Percentiles rank a stretch among this genome's conserved stretches.
These are phyloP conservation scores for Trametes gibbosa DNA, from an alignment of 768 basidiomycete genomes.

Conservation along the genomic window DNA sequence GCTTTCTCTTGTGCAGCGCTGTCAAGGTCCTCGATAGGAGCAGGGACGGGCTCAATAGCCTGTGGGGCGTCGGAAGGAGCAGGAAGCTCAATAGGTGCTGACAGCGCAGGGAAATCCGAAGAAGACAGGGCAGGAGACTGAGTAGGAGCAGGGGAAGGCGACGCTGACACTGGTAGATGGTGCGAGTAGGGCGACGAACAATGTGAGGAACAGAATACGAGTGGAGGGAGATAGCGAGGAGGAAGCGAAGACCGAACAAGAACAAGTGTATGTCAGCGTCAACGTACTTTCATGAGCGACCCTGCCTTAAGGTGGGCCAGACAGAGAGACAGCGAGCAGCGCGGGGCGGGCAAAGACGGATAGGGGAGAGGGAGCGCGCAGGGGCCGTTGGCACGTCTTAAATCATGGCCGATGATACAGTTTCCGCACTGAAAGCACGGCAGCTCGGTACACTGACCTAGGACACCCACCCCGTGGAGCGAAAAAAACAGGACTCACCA, in stretches of 20 bases:
- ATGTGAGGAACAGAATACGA: conserved; percentile 6
- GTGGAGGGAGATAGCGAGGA: conserved; percentile 34
- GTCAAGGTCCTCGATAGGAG: conserved; percentile 8
- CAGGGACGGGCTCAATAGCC: conserved; percentile 31
- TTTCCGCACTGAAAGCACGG: conserved; percentile 91
- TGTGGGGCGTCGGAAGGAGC: conserved; percentile 24
- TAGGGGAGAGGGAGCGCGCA: conserved; percentile 16
- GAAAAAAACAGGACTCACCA: conserved; percentile 63
- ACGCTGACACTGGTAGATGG: conserved; percentile 29
- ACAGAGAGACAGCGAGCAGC: conserved; percentile 30
- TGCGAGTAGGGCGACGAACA: conserved; percentile 26
- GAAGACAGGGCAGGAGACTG: conserved; percentile 54
- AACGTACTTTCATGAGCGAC: conserved; percentile 18
- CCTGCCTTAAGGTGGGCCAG: conserved; percentile 24
- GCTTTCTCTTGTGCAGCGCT: conserved; percentile 48
- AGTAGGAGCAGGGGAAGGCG: conserved; percentile 32
- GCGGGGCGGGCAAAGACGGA: conserved; percentile 31
- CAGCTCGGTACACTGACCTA: conserved; percentile 80
- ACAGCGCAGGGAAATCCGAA: conserved; percentile 75
- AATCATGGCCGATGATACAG: conserved; percentile 69
- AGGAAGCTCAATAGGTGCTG: conserved; percentile 33
- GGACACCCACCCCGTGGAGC: conserved; percentile 71
- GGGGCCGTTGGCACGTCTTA: conserved; percentile 28
- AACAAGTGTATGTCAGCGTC: conserved; percentile 32
- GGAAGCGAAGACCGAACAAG: conserved; percentile 17